Conservation (phyloP, 768 basidiomycete species). For the Termitomyces sp. region DNA sequence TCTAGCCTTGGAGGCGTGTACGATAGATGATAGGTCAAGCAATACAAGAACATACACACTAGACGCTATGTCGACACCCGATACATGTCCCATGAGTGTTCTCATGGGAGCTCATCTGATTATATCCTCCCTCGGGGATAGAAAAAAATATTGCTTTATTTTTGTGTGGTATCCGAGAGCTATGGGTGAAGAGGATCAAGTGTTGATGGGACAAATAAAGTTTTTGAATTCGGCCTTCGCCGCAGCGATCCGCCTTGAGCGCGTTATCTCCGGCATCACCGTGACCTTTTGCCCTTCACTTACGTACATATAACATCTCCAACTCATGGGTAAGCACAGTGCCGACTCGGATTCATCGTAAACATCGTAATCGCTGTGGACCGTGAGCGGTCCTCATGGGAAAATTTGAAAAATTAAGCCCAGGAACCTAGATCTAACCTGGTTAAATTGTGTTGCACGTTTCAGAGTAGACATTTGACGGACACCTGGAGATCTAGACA, state of each 20-base stretch:
- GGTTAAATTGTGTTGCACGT: neutral
- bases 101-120: constrained; percentile 11
- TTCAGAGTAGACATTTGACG: neutral
- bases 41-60: too few species aligned
- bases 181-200: neutral
- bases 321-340: neutral
- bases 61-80: neutral
- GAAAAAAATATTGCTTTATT: neutral
- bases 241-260: constrained; percentile 3
- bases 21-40: neutral
- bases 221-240: constrained; percentile 9
- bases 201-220: constrained; percentile 9
- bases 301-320: neutral
- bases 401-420: neutral
- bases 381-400: neutral
- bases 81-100: constrained; percentile 6
- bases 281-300: neutral
- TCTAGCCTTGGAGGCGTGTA: neutral
- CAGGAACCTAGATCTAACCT: neutral
- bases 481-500: neutral
- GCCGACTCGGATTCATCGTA: neutral
- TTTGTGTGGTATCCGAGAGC: neutral
- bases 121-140: neutral
- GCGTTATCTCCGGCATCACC: constrained; percentile 12
- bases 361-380: neutral